phyloP scores from a whole-genome alignment of 2,329 filamentous ascomycete genomes.

The Byssoonygena ceratinophila region DNA sequence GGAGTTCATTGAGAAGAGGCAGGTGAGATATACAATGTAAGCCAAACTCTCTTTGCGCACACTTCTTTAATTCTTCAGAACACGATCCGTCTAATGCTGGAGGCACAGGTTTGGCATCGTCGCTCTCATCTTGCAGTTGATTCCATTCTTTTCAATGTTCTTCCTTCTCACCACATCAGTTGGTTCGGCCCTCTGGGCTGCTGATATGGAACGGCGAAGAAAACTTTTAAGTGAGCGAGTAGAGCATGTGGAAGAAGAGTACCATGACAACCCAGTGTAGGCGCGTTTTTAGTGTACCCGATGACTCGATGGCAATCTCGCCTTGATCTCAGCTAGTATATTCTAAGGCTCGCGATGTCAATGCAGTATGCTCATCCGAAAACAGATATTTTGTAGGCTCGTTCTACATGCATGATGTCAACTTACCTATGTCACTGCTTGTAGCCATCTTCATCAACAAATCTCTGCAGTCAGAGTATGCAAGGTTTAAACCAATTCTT shows the following conservation, averaged over 20 bases:
- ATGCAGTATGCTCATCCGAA: not conserved
- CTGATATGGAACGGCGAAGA: slow-evolving; percentile 53
- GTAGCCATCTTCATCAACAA: too few species aligned
- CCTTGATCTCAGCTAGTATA: not conserved
- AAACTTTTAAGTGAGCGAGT: not conserved
- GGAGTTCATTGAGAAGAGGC: slow-evolving; percentile 53
- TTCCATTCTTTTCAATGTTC: slow-evolving; percentile 85
- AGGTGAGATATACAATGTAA: slow-evolving; percentile 77
- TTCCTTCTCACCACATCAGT: slow-evolving; percentile 80
- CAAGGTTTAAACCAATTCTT: too few species aligned
- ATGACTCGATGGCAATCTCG: too few species aligned
- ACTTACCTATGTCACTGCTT: too few species aligned
- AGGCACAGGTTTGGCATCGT: slow-evolving; percentile 62
- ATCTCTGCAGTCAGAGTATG: too few species aligned
- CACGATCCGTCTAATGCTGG: not conserved
- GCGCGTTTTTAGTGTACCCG: not conserved
- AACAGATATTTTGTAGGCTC: too few species aligned
- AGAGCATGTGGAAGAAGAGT: slow-evolving; percentile 23
- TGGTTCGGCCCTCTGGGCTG: slow-evolving; percentile 78
- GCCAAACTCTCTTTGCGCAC: slow-evolving; percentile 14
- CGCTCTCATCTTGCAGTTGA: slow-evolving; percentile 72
- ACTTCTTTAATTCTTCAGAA: not conserved
- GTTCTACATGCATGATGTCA: too few species aligned
- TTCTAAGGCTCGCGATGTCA: too few species aligned
- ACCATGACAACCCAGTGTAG: slow-evolving; percentile 29